Percentiles rank a stretch among this genome's conserved stretches.
phyloP scores from a whole-genome alignment of 208 protist species.

The Jaenimonas drosophilae region DNA sequence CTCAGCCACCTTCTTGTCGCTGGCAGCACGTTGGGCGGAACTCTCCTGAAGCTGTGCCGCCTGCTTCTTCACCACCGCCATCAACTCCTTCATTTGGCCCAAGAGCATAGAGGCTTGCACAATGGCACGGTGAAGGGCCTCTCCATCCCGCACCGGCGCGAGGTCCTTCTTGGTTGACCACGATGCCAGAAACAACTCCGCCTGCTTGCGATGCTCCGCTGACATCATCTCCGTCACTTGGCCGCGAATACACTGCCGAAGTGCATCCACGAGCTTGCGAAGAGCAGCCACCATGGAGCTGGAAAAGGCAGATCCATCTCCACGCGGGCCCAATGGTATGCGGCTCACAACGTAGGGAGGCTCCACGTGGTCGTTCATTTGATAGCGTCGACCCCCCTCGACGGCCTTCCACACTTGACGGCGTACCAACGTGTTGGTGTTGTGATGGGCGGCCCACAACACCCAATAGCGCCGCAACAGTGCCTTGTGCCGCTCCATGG shows the following conservation, averaged over 20 bases:
- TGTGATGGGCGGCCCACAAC: constrained; percentile 9
- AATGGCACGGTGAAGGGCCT: constrained; percentile 20
- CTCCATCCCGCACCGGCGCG: constrained; percentile 36
- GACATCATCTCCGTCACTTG: constrained; percentile 24
- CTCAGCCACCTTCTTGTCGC: constrained; percentile 10
- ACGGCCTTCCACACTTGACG: neutral
- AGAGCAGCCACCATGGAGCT: constrained; percentile 34
- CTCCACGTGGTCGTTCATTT: constrained; percentile 25
- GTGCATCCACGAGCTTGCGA: constrained; percentile 27
- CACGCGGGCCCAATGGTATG: too few relatives aligned
- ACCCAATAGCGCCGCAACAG: constrained; percentile 5
- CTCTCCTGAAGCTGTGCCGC: constrained; percentile 23
- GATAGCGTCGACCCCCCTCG: constrained; percentile 7
- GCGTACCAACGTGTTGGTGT: neutral
- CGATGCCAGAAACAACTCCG: constrained; percentile 8
- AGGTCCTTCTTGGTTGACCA: constrained; percentile 18
- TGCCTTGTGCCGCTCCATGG: constrained; percentile 1
- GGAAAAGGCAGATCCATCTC: constrained; percentile 29
- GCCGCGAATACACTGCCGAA: constrained; percentile 24
- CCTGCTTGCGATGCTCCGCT: constrained; percentile 14
- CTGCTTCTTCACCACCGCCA: constrained; percentile 33
- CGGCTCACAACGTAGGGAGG: constrained; percentile 23
- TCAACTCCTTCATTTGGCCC: constrained; percentile 27
- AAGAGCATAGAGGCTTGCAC: constrained; percentile 35
- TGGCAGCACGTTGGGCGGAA: constrained; percentile 13